A percentile compares a stretch with the other conserved stretches of the same genome.
These are phyloP conservation scores for Dimargaris cristalligena DNA, from an alignment of 192 early-diverging fungal genomes.

Conservation along the genomic window DNA sequence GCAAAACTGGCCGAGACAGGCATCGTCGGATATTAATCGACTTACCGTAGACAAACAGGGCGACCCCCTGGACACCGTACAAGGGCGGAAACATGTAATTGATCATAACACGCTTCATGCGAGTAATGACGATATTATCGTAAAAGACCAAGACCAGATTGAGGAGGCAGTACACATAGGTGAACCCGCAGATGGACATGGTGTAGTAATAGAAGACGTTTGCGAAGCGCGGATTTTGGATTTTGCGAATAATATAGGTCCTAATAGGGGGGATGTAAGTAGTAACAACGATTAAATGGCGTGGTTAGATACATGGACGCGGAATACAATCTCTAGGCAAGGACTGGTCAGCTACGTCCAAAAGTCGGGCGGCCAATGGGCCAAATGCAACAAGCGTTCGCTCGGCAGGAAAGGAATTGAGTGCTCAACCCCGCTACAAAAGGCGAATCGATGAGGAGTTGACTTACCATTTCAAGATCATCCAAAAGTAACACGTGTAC, in stretches of 20 bases:
- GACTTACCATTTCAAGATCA: constrained; percentile 7
- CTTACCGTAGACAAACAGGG: constrained; percentile 2
- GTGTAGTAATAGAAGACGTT: background rate
- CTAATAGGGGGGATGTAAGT: no score
- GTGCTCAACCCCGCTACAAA: no score
- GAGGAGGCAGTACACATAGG: background rate
- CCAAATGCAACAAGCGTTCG: no score
- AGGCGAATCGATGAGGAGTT: no score
- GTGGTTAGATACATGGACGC: no score
- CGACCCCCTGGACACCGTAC: background rate
- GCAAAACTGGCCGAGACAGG: no score
- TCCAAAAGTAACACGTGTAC: constrained; percentile 7
- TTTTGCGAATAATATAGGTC: background rate
- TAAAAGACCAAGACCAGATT: background rate
- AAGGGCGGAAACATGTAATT: background rate
- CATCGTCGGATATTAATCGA: no score
- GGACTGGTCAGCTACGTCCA: no score
- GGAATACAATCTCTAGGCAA: no score
- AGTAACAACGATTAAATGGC: no score
- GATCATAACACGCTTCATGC: background rate
- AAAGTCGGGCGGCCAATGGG: no score
- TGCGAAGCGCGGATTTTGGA: background rate
- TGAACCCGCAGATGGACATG: background rate
- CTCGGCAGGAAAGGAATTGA: no score
- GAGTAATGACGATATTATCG: background rate